A percentile compares a stretch with the other conserved stretches of the same genome.
These are phyloP conservation scores for Geotrichum bryndzae DNA, from an alignment of 1,139 yeast species.

Conservation along the genomic window DNA sequence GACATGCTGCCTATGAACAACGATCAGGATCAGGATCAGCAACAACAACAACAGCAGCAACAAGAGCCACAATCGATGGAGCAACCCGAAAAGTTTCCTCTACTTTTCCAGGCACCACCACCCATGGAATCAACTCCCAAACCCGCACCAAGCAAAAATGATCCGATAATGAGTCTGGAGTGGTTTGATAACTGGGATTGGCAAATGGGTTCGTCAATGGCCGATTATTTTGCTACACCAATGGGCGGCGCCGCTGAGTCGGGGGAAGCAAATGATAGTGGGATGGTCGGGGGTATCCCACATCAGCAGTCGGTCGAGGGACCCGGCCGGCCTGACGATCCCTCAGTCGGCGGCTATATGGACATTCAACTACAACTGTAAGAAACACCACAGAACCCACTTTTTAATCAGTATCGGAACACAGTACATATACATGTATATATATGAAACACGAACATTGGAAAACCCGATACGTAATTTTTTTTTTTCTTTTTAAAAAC, in stretches of 20 bases:
- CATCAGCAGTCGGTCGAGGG: background rate
- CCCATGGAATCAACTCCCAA: background rate
- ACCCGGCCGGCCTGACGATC: background rate
- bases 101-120: background rate
- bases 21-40: background rate
- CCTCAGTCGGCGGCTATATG: background rate
- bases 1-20: background rate
- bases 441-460: no score
- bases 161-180: constrained; percentile 24
- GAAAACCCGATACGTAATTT: no score
- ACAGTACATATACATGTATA: no score
- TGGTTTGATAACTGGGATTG: constrained; percentile 32
- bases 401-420: no score
- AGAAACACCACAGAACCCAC: background rate
- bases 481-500: no score
- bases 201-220: constrained; percentile 15
- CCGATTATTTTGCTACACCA: constrained; percentile 8
- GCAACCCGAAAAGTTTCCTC: background rate
- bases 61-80: background rate
- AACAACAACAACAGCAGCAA: background rate
- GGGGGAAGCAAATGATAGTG: background rate
- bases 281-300: background rate
- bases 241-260: background rate
- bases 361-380: background rate
- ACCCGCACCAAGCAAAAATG: background rate